These are phyloP conservation scores for Candolleomyces efflorescens DNA, from an alignment of 768 basidiomycete species.

Conservation along the genomic window DNA sequence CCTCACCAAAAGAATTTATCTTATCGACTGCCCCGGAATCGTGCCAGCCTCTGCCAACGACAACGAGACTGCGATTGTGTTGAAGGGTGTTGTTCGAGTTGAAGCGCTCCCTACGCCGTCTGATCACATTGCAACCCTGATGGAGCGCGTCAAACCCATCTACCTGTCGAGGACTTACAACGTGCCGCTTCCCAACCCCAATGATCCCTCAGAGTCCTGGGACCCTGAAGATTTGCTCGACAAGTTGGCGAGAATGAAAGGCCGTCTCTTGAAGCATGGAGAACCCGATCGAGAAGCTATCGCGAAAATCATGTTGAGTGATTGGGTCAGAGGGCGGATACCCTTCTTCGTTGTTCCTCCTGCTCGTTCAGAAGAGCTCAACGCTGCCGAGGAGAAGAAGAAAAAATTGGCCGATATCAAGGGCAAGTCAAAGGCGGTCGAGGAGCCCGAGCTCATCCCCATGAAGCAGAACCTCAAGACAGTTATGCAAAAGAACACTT, in stretches of 20 bases:
- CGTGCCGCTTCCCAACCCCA: constrained; percentile 56
- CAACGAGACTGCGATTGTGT: constrained; percentile 83
- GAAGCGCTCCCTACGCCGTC: constrained; percentile 92
- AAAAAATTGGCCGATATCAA: constrained; percentile 43
- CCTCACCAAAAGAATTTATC: constrained; percentile 91
- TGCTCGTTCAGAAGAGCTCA: constrained; percentile 69
- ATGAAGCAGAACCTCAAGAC: constrained; percentile 85
- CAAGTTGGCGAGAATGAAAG: constrained; percentile 84
- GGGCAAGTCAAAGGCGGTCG: constrained; percentile 50
- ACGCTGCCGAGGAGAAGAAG: constrained; percentile 56
- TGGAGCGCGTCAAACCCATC: constrained; percentile 88
- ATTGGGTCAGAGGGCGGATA: constrained; percentile 97
- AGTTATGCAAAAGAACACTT: constrained; percentile 86
- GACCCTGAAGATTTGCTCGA: constrained; percentile 77
- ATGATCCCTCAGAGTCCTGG: constrained; percentile 53
- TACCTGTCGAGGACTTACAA: constrained; percentile 87
- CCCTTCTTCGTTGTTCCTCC: constrained; percentile 96
- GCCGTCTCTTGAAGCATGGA: constrained; percentile 88
- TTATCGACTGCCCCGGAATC: constrained; percentile 98
- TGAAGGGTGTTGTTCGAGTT: constrained; percentile 96
- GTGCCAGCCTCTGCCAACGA: constrained; percentile 93
- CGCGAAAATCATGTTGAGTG: constrained; percentile 91
- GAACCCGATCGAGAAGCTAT: constrained; percentile 92
- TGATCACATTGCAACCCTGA: constrained; percentile 84
- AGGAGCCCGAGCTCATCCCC: constrained; percentile 42